phyloP scores from a whole-genome alignment of 305 asterid species.

The Fraxinus velutina region DNA sequence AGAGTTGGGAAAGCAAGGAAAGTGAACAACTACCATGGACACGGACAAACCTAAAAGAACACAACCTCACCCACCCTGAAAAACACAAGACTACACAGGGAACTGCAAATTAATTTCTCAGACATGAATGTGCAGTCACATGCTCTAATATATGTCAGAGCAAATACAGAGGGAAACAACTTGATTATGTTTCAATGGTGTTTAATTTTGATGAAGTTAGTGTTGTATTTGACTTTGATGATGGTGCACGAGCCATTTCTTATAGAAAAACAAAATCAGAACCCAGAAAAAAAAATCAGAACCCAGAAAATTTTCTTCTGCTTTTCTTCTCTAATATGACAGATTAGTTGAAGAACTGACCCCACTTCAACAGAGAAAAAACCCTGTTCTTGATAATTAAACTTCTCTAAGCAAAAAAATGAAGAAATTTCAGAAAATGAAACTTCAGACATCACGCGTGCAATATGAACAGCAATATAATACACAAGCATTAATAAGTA shows the following conservation, averaged over 20 bases:
- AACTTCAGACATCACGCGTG: conserved; percentile 8
- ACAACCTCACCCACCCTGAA: conserved; percentile 27
- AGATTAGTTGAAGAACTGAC: neutral
- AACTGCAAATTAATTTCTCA: neutral
- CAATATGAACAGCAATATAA: conserved; percentile 1
- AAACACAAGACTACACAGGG: neutral
- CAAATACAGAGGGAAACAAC: neutral
- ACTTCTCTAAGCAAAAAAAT: neutral
- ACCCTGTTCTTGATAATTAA: neutral
- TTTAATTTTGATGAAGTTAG: neutral
- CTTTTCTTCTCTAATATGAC: neutral
- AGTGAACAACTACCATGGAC: conserved; percentile 23
- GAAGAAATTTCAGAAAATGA: conserved; percentile 3
- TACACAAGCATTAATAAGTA: conserved; percentile 14
- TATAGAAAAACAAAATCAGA: neutral
- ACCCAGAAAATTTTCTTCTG: neutral
- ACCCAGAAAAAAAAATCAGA: neutral
- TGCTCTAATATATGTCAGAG: neutral
- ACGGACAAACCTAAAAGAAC: conserved; percentile 32
- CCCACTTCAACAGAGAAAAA: neutral
- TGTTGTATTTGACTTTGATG: neutral
- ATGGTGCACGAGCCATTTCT: neutral
- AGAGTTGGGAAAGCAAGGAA: neutral
- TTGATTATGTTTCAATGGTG: neutral
- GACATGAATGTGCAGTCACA: neutral